These are phyloP conservation scores for Fusarium sp. DNA, from an alignment of 2,329 filamentous ascomycete genomes.

Conservation along the genomic window DNA sequence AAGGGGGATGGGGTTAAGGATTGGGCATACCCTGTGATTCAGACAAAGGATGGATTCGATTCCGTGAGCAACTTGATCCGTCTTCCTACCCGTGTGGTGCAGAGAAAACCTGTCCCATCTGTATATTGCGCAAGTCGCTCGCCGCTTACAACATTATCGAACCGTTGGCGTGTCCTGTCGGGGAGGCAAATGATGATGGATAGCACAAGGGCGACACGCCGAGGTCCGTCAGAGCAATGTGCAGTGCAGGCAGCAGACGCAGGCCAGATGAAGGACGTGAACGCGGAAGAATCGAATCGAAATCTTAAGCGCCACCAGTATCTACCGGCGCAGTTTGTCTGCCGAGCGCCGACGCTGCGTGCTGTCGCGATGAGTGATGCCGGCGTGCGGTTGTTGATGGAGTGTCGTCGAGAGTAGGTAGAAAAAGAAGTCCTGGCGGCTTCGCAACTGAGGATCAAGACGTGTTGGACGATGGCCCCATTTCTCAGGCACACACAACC, in stretches of 20 bases:
- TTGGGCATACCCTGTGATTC: slow-evolving; percentile 51
- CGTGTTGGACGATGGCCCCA: slow-evolving; percentile 41
- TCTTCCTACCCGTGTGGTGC: slow-evolving; percentile 41
- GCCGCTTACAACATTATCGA: slow-evolving; percentile 51
- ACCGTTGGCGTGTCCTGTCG: slow-evolving; percentile 42
- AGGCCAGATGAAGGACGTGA: slow-evolving; percentile 25
- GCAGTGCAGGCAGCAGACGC: slow-evolving; percentile 9
- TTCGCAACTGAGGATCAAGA: slow-evolving; percentile 39
- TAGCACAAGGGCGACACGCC: slow-evolving; percentile 37
- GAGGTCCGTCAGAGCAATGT: slow-evolving; percentile 25
- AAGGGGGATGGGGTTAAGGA: slow-evolving; percentile 37
- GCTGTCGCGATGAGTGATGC: slow-evolving; percentile 44
- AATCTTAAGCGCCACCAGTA: slow-evolving; percentile 32
- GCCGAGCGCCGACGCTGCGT: slow-evolving; percentile 36
- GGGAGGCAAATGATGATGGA: slow-evolving; percentile 36
- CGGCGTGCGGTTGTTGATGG: slow-evolving; percentile 44
- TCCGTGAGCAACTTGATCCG: slow-evolving; percentile 41
- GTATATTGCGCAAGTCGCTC: slow-evolving; percentile 41
- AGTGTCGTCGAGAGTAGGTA: slow-evolving; percentile 45
- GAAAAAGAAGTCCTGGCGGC: slow-evolving; percentile 48
- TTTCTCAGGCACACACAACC: slow-evolving; percentile 49
- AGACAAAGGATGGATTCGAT: slow-evolving; percentile 28
- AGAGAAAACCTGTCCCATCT: slow-evolving; percentile 40
- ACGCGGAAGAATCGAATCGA: slow-evolving; percentile 31
- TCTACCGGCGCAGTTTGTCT: slow-evolving; percentile 38